Evolutionary conservation across 305 asterid species (phyloP).

Genomic region (Ajuga reptans): DNA sequence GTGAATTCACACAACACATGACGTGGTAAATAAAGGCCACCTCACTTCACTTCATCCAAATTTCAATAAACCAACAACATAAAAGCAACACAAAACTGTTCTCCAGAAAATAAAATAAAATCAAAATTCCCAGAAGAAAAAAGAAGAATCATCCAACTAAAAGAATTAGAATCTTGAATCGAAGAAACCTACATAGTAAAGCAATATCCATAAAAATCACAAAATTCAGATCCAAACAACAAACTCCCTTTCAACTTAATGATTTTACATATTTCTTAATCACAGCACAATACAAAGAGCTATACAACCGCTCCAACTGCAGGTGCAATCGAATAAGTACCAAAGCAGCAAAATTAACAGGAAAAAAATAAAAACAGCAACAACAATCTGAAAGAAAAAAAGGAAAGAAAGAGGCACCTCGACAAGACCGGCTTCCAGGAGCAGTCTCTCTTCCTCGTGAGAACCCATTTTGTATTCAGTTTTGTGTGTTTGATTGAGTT

Average conservation of each 20-base stretch:
- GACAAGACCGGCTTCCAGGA: conserved; percentile 39
- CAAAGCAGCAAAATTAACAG: not conserved
- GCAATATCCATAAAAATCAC: not conserved
- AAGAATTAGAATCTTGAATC: not conserved
- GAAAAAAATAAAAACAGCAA: not conserved
- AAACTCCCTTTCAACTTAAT: no score
- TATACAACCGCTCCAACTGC: no score
- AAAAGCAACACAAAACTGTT: not conserved
- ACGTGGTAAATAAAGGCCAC: not conserved
- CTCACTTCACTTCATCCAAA: not conserved
- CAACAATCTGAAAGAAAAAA: not conserved
- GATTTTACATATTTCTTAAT: no score
- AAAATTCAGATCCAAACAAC: not conserved
- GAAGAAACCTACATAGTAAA: not conserved
- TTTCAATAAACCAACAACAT: not conserved
- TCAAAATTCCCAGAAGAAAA: not conserved
- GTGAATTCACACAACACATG: not conserved
- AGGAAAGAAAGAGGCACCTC: conserved; percentile 28
- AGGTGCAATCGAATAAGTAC: not conserved
- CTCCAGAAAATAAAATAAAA: not conserved
- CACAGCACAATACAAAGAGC: no score
- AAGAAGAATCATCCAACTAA: not conserved
- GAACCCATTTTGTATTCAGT: conserved; percentile 25
- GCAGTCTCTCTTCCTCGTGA: conserved; percentile 43
- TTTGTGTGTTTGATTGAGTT: not conserved